Evolutionary conservation across 2,329 filamentous ascomycete genomes (phyloP).

Genomic region (Leptographium radiaticola): DNA sequence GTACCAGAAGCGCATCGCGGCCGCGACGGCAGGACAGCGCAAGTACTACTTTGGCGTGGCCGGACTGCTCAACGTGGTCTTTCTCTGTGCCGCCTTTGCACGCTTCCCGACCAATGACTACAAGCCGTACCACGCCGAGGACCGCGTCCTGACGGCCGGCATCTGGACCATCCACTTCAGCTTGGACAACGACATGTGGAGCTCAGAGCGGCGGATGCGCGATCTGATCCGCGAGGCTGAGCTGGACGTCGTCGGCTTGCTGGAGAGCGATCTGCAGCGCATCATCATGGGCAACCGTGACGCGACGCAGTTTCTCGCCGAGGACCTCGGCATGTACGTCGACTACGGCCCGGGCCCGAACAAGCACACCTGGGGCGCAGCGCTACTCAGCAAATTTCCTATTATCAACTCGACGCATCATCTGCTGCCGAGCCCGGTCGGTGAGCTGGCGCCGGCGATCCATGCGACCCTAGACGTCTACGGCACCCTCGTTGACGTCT

Average conservation of each 20-base stretch:
- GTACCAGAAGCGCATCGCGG: slow-evolving; percentile 23
- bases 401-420: slow-evolving; percentile 97
- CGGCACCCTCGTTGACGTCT: slow-evolving; percentile 78
- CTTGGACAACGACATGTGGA: slow-evolving; percentile 98
- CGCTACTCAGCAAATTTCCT: slow-evolving; percentile 90
- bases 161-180: slow-evolving; percentile 99
- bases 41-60: slow-evolving; percentile 46
- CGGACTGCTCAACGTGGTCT: slow-evolving; percentile 64
- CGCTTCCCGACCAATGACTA: slow-evolving; percentile 92
- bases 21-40: slow-evolving; percentile 25
- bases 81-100: slow-evolving; percentile 68
- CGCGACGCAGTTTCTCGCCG: slow-evolving; percentile 84
- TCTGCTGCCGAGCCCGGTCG: slow-evolving; percentile 81
- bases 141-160: slow-evolving; percentile 80
- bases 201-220: slow-evolving; percentile 84
- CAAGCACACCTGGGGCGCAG: slow-evolving; percentile 96
- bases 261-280: slow-evolving; percentile 86
- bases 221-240: slow-evolving; percentile 88
- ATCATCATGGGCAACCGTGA: slow-evolving; percentile 99
- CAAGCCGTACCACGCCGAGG: slow-evolving; percentile 74
- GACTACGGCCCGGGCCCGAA: slow-evolving; percentile 95
- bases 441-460: slow-evolving; percentile 89
- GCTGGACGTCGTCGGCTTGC: slow-evolving; percentile 88
- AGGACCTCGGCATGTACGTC: slow-evolving; percentile 97
- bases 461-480: slow-evolving; percentile 94